These are phyloP conservation scores for Annulohypoxylon bovei DNA, from an alignment of 495 filamentous ascomycete species.

Conservation along the genomic window DNA sequence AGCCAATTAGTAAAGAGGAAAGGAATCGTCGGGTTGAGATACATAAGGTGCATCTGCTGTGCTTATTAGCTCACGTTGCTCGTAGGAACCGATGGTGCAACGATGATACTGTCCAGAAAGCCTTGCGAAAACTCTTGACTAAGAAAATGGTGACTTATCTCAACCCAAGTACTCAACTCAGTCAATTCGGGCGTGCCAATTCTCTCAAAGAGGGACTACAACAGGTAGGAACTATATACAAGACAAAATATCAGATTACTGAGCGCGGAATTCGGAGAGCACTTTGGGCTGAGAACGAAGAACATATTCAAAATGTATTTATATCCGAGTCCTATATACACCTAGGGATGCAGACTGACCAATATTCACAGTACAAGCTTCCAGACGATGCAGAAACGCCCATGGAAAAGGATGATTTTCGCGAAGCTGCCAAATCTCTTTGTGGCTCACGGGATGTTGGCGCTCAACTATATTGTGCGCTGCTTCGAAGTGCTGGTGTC, in stretches of 20 bases:
- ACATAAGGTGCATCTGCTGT: constrained; percentile 88
- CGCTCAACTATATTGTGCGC: constrained; percentile 86
- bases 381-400: constrained; percentile 63
- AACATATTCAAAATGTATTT: constrained; percentile 66
- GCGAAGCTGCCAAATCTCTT: constrained; percentile 68
- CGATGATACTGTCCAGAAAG: constrained; percentile 69
- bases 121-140: constrained; percentile 68
- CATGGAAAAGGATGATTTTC: constrained; percentile 75
- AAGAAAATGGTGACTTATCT: constrained; percentile 69
- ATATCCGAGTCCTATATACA: constrained; percentile 10
- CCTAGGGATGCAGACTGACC: constrained; percentile 38
- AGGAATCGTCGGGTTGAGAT: constrained; percentile 75
- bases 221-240: constrained; percentile 73
- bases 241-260: constrained; percentile 71
- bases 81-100: constrained; percentile 91
- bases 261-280: constrained; percentile 74
- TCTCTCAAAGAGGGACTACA: constrained; percentile 82
- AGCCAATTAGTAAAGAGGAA: constrained; percentile 73
- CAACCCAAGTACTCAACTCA: constrained; percentile 67
- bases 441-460: constrained; percentile 88
- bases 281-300: constrained; percentile 74
- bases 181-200: constrained; percentile 75
- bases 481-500: constrained; percentile 80
- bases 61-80: constrained; percentile 78
- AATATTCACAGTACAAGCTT: constrained; percentile 54